Conservation (phyloP, 768 basidiomycete species). For the Lentinula aciculospora region DNA sequence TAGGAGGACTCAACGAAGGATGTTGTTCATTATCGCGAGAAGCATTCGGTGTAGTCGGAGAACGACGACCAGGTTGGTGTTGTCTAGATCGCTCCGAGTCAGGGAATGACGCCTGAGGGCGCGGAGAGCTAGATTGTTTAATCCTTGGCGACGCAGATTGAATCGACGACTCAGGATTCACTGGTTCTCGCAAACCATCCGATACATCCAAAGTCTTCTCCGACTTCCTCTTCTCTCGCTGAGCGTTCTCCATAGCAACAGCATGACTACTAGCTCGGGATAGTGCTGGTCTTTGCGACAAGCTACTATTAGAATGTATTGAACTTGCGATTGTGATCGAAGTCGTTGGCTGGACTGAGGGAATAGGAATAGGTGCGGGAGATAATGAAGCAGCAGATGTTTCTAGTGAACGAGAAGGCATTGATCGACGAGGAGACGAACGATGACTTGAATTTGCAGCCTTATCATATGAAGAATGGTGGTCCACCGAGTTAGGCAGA, state of each 20-base stretch:
- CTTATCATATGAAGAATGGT: background rate
- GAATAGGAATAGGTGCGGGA: slow-evolving; percentile 10
- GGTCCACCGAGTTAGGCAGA: slow-evolving; percentile 24
- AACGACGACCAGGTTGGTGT: background rate
- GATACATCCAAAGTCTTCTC: slow-evolving; percentile 11
- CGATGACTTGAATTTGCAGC: background rate
- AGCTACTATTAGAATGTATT: slow-evolving; percentile 9
- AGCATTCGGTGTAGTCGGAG: background rate
- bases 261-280: slow-evolving; percentile 51
- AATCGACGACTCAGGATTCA: background rate
- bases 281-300: slow-evolving; percentile 20
- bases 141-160: background rate
- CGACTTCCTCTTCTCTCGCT: slow-evolving; percentile 24
- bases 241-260: slow-evolving; percentile 38
- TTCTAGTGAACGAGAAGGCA: slow-evolving; percentile 13
- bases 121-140: background rate
- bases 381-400: slow-evolving; percentile 18
- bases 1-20: background rate
- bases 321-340: slow-evolving; percentile 14
- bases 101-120: background rate
- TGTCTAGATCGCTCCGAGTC: background rate
- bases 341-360: slow-evolving; percentile 12
- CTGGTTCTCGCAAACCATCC: slow-evolving; percentile 22
- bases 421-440: slow-evolving; percentile 15
- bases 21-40: background rate